Conservation (phyloP, 2,329 filamentous ascomycete species). For the Penicillium sp. region DNA sequence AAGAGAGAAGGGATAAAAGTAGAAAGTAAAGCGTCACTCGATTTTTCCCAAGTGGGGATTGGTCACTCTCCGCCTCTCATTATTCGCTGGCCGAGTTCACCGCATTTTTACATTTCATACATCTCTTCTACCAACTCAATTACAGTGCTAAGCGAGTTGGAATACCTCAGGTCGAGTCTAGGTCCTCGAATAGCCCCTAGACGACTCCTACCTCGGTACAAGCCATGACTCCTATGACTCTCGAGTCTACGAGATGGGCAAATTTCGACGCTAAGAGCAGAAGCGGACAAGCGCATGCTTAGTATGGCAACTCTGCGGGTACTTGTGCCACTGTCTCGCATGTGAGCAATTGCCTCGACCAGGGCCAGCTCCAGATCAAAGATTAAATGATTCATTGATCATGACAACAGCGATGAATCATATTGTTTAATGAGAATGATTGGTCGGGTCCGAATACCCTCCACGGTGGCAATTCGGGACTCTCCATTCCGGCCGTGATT, state of each 20-base stretch:
- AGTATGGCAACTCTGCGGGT: constrained; percentile 12
- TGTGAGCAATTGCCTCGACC: not conserved
- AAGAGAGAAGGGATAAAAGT: constrained; percentile 6
- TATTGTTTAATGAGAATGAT: constrained; percentile 15
- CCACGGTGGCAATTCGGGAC: constrained; percentile 19
- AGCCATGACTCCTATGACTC: not conserved
- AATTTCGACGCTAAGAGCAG: not conserved
- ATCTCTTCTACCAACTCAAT: too few relatives aligned
- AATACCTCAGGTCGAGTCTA: not conserved
- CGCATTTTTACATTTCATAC: constrained; percentile 25
- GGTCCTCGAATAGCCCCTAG: not conserved
- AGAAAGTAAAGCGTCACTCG: constrained; percentile 8
- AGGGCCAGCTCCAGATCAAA: constrained; percentile 3
- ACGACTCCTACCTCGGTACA: not conserved
- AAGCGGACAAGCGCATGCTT: constrained; percentile 9
- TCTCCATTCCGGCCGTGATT: constrained; percentile 11
- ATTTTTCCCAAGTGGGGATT: constrained; percentile 29
- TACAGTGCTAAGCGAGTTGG: too few relatives aligned
- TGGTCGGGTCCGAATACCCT: constrained; percentile 10
- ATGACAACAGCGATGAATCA: constrained; percentile 19
- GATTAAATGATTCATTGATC: constrained; percentile 16
- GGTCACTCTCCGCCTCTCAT: constrained; percentile 6
- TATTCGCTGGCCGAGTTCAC: constrained; percentile 31
- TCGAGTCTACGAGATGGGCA: not conserved
- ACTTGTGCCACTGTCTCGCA: constrained; percentile 1